Evolutionary conservation across 2,329 filamentous ascomycete genomes (phyloP), one percentile per base, ranked within the genome.

Genomic region (Epichloe elymi): DNA sequence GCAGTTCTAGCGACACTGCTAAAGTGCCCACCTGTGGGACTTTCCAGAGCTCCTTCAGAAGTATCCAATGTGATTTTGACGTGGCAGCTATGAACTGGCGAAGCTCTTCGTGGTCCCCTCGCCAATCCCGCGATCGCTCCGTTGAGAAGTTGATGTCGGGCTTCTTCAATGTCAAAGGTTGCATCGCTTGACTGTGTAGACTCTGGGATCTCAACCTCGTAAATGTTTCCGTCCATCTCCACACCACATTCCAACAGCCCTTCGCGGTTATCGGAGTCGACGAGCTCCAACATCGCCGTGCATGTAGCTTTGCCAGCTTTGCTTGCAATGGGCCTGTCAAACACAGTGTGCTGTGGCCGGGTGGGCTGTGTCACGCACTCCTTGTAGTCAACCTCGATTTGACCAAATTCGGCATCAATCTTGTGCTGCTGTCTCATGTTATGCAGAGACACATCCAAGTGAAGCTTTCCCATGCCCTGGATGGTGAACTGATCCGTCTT

Each of bases 381-480:
- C 50, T 94, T 85, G 68, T 97, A 98, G 58, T 94, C 89, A 54
- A 98, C 95, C 60, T 95, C 87, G 55, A 98, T 95, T 49, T 82
- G 83, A 12, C 91, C 90, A 73, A 95, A 95, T 71, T 82, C 55
- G 74, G 89, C 76, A 80, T 95, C 66, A 74, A 76, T 88, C 65
- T 93, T 95, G 69, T 96, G 84, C 61, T 95, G 88, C 49, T 88
- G 86, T 57, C 93, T 82, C 10, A 98, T 79, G 42, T 90, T 80
- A 65, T 97, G 88, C 47, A 88, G 75, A 0, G 91, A 90, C 46
- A 98, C 93, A 60, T 98, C 93, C 1, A 98, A 75, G 66, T 98
- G 93, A 30, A 98, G 77, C 60, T 95, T 88, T 7, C 93, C 93
- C 93, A 98, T 97, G 4, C 93, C 93, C 49, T 90, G 90, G 0